Percentiles rank a stretch among this genome's conserved stretches.
Evolutionary conservation across 345 rosid species (phyloP).

Genomic region (Eucalyptus marginata): DNA sequence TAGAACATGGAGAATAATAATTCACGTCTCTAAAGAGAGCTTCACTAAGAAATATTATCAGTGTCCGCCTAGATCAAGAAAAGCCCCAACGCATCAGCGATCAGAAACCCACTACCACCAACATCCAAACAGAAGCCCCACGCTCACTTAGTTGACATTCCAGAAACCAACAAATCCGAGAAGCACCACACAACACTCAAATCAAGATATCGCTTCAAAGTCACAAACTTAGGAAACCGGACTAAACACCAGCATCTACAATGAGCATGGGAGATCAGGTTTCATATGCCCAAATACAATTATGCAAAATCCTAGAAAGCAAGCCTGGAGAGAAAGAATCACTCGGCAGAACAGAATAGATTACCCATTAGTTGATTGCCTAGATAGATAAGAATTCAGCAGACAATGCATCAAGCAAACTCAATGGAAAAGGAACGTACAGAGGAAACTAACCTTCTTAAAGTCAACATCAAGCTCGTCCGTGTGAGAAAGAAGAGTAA

Average conservation of each 20-base stretch:
- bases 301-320: neutral
- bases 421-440: neutral
- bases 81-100: neutral
- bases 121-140: neutral
- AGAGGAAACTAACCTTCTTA: slow-evolving; percentile 26
- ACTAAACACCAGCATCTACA: neutral
- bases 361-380: neutral
- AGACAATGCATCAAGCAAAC: neutral
- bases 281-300: neutral
- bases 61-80: neutral
- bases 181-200: neutral
- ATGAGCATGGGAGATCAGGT: neutral
- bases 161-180: neutral
- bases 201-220: neutral
- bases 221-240: neutral
- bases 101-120: neutral
- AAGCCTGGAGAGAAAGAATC: neutral
- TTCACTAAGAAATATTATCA: neutral
- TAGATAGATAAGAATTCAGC: neutral
- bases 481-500: slow-evolving; percentile 39
- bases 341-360: neutral
- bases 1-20: neutral
- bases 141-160: neutral
- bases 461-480: slow-evolving; percentile 40
- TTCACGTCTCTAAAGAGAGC: neutral